Percentiles rank a stretch among this genome's conserved stretches.
These are phyloP conservation scores for Phytopythium vexans DNA, from an alignment of 352 stramenopile genomes.

Conservation along the genomic window DNA sequence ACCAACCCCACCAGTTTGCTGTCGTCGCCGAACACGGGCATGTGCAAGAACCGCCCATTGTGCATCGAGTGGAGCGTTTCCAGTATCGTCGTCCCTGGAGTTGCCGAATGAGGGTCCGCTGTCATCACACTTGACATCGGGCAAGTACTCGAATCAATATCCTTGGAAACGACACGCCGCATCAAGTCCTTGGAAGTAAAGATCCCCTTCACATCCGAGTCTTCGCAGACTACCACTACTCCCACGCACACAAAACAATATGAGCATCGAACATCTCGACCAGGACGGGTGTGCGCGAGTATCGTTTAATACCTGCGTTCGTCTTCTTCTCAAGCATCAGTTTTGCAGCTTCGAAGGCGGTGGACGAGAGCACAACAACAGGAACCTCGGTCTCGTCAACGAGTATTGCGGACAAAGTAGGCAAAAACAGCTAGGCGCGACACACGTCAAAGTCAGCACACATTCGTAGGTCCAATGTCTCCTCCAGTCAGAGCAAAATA, in stretches of 20 bases:
- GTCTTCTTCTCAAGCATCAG: constrained; percentile 83
- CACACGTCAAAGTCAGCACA: neutral
- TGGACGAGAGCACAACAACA: constrained; percentile 45
- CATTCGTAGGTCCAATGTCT: neutral
- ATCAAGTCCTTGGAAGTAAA: constrained; percentile 98
- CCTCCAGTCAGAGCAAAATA: neutral
- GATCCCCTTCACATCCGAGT: constrained; percentile 90
- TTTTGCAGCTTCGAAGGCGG: constrained; percentile 62
- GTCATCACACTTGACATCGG: constrained; percentile 93
- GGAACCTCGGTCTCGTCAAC: constrained; percentile 55
- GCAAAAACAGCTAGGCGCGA: constrained; percentile 65
- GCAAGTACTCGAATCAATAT: constrained; percentile 79
- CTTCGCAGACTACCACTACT: constrained; percentile 88
- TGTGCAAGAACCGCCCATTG: constrained; percentile 95
- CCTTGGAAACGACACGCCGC: constrained; percentile 91
- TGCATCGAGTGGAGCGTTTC: constrained; percentile 98
- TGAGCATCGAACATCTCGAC: neutral
- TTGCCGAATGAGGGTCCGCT: constrained; percentile 90
- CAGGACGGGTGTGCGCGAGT: neutral
- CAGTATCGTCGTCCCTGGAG: constrained; percentile 92
- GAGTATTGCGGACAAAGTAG: constrained; percentile 78
- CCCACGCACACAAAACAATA: neutral
- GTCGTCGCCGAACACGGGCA: constrained; percentile 92
- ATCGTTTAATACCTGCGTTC: constrained; percentile 35
- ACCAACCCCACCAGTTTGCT: constrained; percentile 93